These are phyloP conservation scores for Coemansia sp. DNA, from an alignment of 192 early-diverging fungal genomes.

Conservation along the genomic window DNA sequence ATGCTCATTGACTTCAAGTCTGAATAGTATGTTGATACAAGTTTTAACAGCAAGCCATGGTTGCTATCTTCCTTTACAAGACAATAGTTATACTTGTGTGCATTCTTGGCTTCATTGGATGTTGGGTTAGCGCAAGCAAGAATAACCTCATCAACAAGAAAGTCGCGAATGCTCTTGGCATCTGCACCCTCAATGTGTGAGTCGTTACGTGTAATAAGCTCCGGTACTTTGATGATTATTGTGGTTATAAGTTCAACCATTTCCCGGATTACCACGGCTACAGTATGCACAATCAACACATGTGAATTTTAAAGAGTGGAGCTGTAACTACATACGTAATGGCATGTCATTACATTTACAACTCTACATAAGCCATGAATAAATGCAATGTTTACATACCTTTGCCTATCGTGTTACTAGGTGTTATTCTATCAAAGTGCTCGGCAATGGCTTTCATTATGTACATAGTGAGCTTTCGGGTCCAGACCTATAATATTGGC, in stretches of 20 bases:
- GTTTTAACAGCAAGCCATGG: slow-evolving; percentile 11
- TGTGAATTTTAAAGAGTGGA: not conserved
- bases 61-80: slow-evolving; percentile 10
- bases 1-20: slow-evolving; percentile 7
- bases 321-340: no score
- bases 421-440: slow-evolving; percentile 28
- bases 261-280: slow-evolving; percentile 35
- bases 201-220: slow-evolving; percentile 25
- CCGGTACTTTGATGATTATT: slow-evolving; percentile 24
- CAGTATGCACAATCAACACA: not conserved
- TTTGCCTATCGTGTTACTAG: slow-evolving; percentile 2
- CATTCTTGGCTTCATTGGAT: not conserved
- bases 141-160: slow-evolving; percentile 43
- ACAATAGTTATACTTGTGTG: slow-evolving; percentile 25
- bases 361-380: no score
- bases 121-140: slow-evolving; percentile 19
- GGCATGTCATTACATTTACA: no score
- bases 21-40: slow-evolving; percentile 8
- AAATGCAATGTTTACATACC: slow-evolving; percentile 4
- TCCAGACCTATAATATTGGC: slow-evolving; percentile 14
- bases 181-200: slow-evolving; percentile 5
- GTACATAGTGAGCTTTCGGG: slow-evolving; percentile 16
- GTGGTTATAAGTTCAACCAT: slow-evolving; percentile 10
- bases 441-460: slow-evolving; percentile 41
- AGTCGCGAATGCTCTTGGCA: slow-evolving; percentile 27